These are phyloP conservation scores for Ophiostoma pallidulum DNA, from an alignment of 2,329 filamentous ascomycete genomes.

Conservation along the genomic window DNA sequence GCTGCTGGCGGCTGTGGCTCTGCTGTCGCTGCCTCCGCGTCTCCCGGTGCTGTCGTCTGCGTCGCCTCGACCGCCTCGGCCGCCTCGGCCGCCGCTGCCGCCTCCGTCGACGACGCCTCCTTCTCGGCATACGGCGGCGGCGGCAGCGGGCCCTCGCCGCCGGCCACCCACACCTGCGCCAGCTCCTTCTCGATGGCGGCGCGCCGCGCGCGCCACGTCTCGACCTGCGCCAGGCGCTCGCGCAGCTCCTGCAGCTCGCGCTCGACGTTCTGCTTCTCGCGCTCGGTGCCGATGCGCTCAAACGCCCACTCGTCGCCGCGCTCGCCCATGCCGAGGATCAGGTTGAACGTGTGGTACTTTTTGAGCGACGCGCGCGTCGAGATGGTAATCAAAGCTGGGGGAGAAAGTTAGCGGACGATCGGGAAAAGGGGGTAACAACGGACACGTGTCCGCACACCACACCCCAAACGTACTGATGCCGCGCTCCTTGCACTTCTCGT, in stretches of 20 bases:
- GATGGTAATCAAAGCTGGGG: slow-evolving; percentile 83
- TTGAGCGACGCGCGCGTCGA: slow-evolving; percentile 90
- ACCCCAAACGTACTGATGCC: slow-evolving; percentile 81
- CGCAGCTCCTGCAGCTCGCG: slow-evolving; percentile 79
- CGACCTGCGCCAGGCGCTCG: slow-evolving; percentile 70
- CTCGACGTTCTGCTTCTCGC: slow-evolving; percentile 88
- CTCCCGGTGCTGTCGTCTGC: not conserved
- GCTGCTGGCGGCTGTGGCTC: too few relatives aligned
- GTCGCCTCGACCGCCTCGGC: not conserved
- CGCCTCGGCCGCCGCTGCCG: not conserved
- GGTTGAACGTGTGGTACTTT: slow-evolving; percentile 88
- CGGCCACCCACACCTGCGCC: slow-evolving; percentile 50
- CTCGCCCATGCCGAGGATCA: slow-evolving; percentile 72
- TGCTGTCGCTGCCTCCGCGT: not conserved
- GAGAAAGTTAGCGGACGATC: slow-evolving; percentile 16
- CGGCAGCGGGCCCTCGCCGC: slow-evolving; percentile 38
- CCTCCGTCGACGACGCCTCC: slow-evolving; percentile 3
- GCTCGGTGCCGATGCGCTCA: slow-evolving; percentile 84
- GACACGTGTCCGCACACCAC: too few relatives aligned
- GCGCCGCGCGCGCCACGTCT: slow-evolving; percentile 69
- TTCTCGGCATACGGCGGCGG: slow-evolving; percentile 36
- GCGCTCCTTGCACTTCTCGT: slow-evolving; percentile 84
- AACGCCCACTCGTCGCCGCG: slow-evolving; percentile 84
- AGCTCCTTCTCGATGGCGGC: slow-evolving; percentile 79
- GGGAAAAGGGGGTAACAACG: not conserved